Percentiles rank a stretch among this genome's conserved stretches.
These are phyloP conservation scores for Beauveria bassiana DNA, from an alignment of 2,329 filamentous ascomycete genomes.

Conservation along the genomic window DNA sequence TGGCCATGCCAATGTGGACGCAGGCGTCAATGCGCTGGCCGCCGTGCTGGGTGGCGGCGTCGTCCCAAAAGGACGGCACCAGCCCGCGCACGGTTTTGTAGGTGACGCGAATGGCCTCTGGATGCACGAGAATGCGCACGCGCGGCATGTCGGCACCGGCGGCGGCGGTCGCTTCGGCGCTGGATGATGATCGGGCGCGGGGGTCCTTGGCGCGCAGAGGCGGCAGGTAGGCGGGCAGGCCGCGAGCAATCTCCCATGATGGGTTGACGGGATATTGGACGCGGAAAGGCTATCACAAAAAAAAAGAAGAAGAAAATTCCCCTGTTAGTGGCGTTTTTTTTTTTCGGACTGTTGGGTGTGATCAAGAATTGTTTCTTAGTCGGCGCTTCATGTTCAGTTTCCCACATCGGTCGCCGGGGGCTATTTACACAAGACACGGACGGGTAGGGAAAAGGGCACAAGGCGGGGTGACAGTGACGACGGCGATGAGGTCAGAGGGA, in stretches of 20 bases:
- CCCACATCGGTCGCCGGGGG: background rate
- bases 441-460: too few species aligned
- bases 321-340: background rate
- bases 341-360: too few species aligned
- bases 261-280: slow-evolving; percentile 66
- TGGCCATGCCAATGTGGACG: slow-evolving; percentile 75
- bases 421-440: too few species aligned
- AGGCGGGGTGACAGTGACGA: background rate
- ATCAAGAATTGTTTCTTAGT: background rate
- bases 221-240: slow-evolving; percentile 58
- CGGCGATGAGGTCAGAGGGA: background rate
- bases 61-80: slow-evolving; percentile 55
- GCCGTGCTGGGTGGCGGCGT: slow-evolving; percentile 12
- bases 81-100: slow-evolving; percentile 59
- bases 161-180: too few species aligned
- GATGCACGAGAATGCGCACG: slow-evolving; percentile 58
- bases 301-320: too few species aligned
- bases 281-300: slow-evolving; percentile 59
- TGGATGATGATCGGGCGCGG: slow-evolving; percentile 15
- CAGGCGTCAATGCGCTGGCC: slow-evolving; percentile 49
- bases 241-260: slow-evolving; percentile 68
- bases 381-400: background rate
- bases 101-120: slow-evolving; percentile 59
- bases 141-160: slow-evolving; percentile 26
- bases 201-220: slow-evolving; percentile 36